phyloP scores from a whole-genome alignment of 1,284 basidiomycete species.

The Melampsora americana region DNA sequence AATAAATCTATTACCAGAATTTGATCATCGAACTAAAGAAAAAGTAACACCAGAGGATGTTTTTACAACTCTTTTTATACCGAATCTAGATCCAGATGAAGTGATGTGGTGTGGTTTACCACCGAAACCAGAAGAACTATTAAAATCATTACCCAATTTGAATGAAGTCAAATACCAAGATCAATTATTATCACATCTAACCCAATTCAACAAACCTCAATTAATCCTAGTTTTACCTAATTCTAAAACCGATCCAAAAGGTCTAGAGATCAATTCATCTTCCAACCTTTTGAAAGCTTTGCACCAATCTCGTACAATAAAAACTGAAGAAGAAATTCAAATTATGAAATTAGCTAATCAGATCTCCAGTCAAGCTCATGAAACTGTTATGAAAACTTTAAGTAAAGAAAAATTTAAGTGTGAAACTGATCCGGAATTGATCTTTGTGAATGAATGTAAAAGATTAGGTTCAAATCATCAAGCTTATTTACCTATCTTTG shows the following conservation, averaged over 20 bases:
- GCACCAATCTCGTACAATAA: slow-evolving; percentile 6
- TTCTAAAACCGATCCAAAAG: neutral
- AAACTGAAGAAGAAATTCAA: slow-evolving; percentile 25
- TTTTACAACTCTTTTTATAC: slow-evolving; percentile 20
- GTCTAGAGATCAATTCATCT: neutral
- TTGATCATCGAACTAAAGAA: slow-evolving; percentile 5
- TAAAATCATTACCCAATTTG: neutral
- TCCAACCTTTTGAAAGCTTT: slow-evolving; percentile 1
- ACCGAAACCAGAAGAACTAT: neutral
- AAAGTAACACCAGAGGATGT: neutral
- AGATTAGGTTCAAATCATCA: slow-evolving; percentile 21
- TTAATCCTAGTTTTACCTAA: neutral
- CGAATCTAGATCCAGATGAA: slow-evolving; percentile 10
- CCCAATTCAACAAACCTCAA: neutral
- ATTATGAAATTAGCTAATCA: slow-evolving; percentile 20
- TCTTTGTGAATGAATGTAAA: slow-evolving; percentile 21
- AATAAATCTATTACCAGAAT: neutral
- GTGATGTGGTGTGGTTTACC: slow-evolving; percentile 36
- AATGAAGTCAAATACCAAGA: slow-evolving; percentile 18
- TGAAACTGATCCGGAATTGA: slow-evolving; percentile 24
- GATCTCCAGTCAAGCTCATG: slow-evolving; percentile 19
- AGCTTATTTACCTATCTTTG: slow-evolving; percentile 37
- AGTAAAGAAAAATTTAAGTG: neutral
- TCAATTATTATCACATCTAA: neutral
- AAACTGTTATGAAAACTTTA: slow-evolving; percentile 1